A percentile compares a stretch with the other conserved stretches of the same genome.
Evolutionary conservation across 2,329 filamentous ascomycete species (phyloP).

Genomic region (Penicillium sp.): DNA sequence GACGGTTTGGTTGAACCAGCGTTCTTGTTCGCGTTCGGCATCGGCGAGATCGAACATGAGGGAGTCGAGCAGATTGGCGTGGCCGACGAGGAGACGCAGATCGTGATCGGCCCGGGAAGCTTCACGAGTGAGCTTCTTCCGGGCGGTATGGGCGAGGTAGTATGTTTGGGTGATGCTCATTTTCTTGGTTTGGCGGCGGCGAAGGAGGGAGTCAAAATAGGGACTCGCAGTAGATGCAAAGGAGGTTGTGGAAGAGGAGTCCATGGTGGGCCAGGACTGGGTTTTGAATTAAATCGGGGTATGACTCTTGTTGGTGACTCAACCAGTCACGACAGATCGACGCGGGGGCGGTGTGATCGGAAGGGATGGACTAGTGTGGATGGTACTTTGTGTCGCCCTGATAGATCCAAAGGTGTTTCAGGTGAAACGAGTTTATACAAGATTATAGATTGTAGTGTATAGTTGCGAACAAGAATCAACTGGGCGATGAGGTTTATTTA

Average conservation of each 20-base stretch:
- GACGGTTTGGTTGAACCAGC: slow-evolving; percentile 96
- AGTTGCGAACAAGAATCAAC: background rate
- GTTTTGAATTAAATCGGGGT: slow-evolving; percentile 29
- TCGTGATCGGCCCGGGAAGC: slow-evolving; percentile 90
- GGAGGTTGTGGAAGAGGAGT: slow-evolving; percentile 13
- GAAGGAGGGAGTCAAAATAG: slow-evolving; percentile 44
- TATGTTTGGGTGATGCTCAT: slow-evolving; percentile 99
- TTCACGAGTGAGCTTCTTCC: slow-evolving; percentile 92
- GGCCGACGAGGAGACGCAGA: slow-evolving; percentile 90
- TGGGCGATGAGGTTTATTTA: slow-evolving; percentile 4
- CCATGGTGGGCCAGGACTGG: slow-evolving; percentile 28
- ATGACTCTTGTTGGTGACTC: slow-evolving; percentile 38
- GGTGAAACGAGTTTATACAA: background rate
- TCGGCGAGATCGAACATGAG: slow-evolving; percentile 91
- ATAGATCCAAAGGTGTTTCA: slow-evolving; percentile 2
- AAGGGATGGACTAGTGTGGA: background rate
- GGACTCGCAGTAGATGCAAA: slow-evolving; percentile 34
- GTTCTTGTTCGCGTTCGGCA: slow-evolving; percentile 92
- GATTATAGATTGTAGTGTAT: background rate
- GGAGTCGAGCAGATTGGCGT: slow-evolving; percentile 96
- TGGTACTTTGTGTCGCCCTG: background rate
- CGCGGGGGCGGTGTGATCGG: slow-evolving; percentile 30
- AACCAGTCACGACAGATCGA: slow-evolving; percentile 28
- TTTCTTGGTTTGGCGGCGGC: slow-evolving; percentile 65
- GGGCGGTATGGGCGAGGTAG: slow-evolving; percentile 95